A percentile compares a stretch with the other conserved stretches of the same genome.
These are phyloP conservation scores for Aspergillus terreus DNA, from an alignment of 2,329 filamentous ascomycete species.

Conservation along the genomic window DNA sequence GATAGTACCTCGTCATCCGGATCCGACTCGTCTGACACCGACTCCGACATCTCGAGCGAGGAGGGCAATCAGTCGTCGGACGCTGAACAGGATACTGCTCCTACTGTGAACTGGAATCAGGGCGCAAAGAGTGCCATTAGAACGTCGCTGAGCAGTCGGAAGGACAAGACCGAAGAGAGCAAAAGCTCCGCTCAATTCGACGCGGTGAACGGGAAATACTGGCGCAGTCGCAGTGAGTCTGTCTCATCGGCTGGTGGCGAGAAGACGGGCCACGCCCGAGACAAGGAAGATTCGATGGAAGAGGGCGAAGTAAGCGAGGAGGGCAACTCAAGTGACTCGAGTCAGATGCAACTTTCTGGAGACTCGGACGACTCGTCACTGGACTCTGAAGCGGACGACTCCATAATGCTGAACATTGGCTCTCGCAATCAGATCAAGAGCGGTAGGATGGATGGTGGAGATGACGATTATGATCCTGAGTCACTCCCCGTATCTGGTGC, in stretches of 20 bases:
- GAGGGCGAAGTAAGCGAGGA: conserved; percentile 25
- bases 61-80: conserved; percentile 14
- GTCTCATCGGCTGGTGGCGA: conserved; percentile 17
- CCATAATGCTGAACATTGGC: conserved; percentile 42
- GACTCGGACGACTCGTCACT: conserved; percentile 32
- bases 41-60: conserved; percentile 13
- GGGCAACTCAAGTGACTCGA: conserved; percentile 14
- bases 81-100: conserved; percentile 17
- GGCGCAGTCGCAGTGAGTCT: conserved; percentile 36
- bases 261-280: conserved; percentile 8
- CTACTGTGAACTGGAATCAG: conserved; percentile 44
- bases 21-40: conserved; percentile 18
- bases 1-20: conserved; percentile 30
- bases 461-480: conserved; percentile 24
- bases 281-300: conserved; percentile 17
- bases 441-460: background rate
- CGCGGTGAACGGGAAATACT: conserved; percentile 35
- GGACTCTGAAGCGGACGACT: conserved; percentile 37
- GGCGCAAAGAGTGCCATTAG: conserved; percentile 39
- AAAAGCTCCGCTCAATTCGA: conserved; percentile 25
- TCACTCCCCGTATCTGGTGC: conserved; percentile 8
- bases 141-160: conserved; percentile 37
- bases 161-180: conserved; percentile 14
- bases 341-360: conserved; percentile 16
- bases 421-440: conserved; percentile 12